Evolutionary conservation across 345 rosid genomes (phyloP).

Genomic region (Cochlearia excelsa): DNA sequence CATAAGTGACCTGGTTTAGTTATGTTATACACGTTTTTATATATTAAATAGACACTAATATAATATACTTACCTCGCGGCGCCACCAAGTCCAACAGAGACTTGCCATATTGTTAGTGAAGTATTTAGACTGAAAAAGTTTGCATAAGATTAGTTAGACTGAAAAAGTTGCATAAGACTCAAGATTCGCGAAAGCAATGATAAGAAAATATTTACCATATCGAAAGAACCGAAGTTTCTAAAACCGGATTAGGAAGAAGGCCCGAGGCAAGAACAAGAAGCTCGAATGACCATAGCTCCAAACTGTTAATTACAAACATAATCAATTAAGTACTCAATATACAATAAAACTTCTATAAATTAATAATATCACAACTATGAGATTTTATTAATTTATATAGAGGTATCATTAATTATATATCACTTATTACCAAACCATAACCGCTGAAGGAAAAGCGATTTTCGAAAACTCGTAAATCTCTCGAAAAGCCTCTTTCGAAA

Average conservation of each 20-base stretch:
- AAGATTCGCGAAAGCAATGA: background rate
- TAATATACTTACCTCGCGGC: constrained; percentile 51
- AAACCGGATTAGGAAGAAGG: constrained; percentile 25
- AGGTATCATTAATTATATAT: too few relatives aligned
- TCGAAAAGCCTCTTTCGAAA: constrained; percentile 53
- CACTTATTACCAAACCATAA: constrained; percentile 51
- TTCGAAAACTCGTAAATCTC: constrained; percentile 41
- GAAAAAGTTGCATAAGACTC: too few relatives aligned
- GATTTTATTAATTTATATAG: too few relatives aligned
- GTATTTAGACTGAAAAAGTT: constrained; percentile 54
- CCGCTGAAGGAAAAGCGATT: constrained; percentile 64
- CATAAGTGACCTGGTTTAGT: background rate
- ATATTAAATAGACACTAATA: background rate
- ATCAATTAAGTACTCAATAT: background rate
- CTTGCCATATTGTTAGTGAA: constrained; percentile 51
- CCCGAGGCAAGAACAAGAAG: constrained; percentile 22
- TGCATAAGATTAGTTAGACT: background rate
- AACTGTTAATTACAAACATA: background rate
- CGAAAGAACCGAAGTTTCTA: constrained; percentile 25
- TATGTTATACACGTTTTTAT: too few relatives aligned
- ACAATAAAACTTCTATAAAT: too few relatives aligned
- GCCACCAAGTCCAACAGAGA: constrained; percentile 64
- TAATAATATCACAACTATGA: too few relatives aligned
- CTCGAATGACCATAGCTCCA: constrained; percentile 15
- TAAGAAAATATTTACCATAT: background rate